phyloP scores from a whole-genome alignment of 352 stramenopile genomes.

The Phytophthora europaea region DNA sequence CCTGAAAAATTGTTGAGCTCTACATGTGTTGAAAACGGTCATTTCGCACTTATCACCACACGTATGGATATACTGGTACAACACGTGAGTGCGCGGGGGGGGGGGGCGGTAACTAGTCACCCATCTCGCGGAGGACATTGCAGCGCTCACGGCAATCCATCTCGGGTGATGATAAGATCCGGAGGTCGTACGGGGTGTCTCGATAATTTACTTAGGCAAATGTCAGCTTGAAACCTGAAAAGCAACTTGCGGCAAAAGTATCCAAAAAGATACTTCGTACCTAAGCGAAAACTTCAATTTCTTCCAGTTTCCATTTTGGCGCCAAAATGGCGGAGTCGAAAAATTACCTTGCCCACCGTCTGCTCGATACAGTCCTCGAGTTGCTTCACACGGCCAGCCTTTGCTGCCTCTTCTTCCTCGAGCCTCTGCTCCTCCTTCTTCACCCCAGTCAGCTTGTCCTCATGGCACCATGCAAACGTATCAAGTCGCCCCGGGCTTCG shows the following conservation, averaged over 20 bases:
- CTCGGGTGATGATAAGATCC: no score
- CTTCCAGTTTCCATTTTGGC: not conserved
- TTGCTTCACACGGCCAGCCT: slow-evolving; percentile 32
- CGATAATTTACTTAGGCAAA: no score
- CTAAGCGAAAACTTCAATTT: not conserved
- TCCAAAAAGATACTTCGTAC: not conserved
- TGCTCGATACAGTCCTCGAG: slow-evolving; percentile 59
- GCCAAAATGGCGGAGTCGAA: not conserved
- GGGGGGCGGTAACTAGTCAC: no score
- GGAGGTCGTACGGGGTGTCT: no score
- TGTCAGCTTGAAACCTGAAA: no score
- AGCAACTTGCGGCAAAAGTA: not conserved
- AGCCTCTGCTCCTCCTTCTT: slow-evolving; percentile 24
- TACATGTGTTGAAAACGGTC: no score
- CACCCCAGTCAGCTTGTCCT: slow-evolving; percentile 26
- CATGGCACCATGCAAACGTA: slow-evolving; percentile 28
- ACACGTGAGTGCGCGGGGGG: no score
- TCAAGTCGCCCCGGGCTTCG: not conserved
- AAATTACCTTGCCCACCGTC: slow-evolving; percentile 52
- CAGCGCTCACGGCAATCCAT: no score
- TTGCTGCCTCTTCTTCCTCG: slow-evolving; percentile 27
- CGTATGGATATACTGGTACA: no score
- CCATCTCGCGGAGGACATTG: no score
- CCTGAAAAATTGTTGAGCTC: no score
- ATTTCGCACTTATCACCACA: no score